Percentiles rank a stretch among this genome's conserved stretches.
These are phyloP conservation scores for Plasmodium reichenowi DNA, from an alignment of 169 alveolate genomes.

Conservation along the genomic window DNA sequence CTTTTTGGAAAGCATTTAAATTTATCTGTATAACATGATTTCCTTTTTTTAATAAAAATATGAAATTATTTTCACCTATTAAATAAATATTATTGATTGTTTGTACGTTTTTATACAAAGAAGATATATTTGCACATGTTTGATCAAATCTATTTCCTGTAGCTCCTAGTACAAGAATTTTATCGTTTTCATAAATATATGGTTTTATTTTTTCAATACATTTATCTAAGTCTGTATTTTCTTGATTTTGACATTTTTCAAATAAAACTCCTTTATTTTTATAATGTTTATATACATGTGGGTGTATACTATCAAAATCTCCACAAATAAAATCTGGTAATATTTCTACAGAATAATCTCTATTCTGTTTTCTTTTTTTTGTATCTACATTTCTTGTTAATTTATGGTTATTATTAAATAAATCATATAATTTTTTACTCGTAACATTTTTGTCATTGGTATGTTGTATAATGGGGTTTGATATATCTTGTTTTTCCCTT, in stretches of 20 bases:
- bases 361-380: constrained; percentile 5
- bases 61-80: constrained; percentile 74
- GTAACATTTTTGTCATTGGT: background rate
- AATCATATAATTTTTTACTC: background rate
- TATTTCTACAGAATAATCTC: background rate
- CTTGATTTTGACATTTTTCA: constrained; percentile 40
- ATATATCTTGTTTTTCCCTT: background rate
- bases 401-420: background rate
- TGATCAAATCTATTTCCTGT: constrained; percentile 78
- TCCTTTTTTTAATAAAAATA: constrained; percentile 68
- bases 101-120: constrained; percentile 30
- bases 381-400: constrained; percentile 5
- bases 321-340: constrained; percentile 74
- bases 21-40: constrained; percentile 31
- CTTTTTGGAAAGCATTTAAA: constrained; percentile 33
- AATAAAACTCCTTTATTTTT: constrained; percentile 42
- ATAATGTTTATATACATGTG: constrained; percentile 51
- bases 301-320: constrained; percentile 70
- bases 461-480: background rate
- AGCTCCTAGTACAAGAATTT: constrained; percentile 62
- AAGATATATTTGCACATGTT: constrained; percentile 72
- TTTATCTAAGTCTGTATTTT: constrained; percentile 66
- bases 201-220: constrained; percentile 49
- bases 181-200: constrained; percentile 31
- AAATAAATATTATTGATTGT: constrained; percentile 40